These are phyloP conservation scores for Puccinia coronata DNA, from an alignment of 1,284 basidiomycete genomes.

Conservation along the genomic window DNA sequence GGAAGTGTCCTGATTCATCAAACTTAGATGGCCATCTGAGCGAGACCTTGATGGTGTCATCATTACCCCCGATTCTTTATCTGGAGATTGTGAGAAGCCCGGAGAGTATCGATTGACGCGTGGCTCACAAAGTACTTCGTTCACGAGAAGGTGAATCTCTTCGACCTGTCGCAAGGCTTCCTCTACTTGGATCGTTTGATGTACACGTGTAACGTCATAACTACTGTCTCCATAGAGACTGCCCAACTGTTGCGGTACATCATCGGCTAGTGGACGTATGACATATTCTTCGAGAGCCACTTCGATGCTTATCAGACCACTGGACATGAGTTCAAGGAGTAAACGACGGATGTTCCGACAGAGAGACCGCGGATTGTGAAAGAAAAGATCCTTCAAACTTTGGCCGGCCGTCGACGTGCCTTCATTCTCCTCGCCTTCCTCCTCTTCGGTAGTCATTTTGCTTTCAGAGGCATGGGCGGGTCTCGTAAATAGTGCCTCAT, in stretches of 20 bases:
- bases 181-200: constrained; percentile 20
- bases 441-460: constrained; percentile 33
- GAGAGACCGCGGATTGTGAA: constrained; percentile 30
- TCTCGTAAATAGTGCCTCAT: constrained; percentile 10
- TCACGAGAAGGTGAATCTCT: constrained; percentile 18
- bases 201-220: background rate
- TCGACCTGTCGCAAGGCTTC: constrained; percentile 24
- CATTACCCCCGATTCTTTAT: constrained; percentile 14
- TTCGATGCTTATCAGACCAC: constrained; percentile 41
- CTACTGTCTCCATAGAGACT: constrained; percentile 2
- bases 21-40: background rate
- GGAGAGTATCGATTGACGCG: background rate
- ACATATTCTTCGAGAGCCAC: constrained; percentile 37
- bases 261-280: constrained; percentile 26
- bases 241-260: constrained; percentile 30
- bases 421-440: constrained; percentile 49
- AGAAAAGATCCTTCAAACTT: constrained; percentile 10
- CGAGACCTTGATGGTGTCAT: background rate
- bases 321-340: constrained; percentile 36
- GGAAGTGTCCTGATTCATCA: background rate
- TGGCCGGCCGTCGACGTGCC: background rate
- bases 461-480: background rate
- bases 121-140: constrained; percentile 19
- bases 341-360: constrained; percentile 28
- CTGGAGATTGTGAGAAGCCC: background rate